Percentiles rank a stretch among this genome's conserved stretches.
phyloP scores from a whole-genome alignment of 164 flowering plant species.

The Tinospora cordifolia region DNA sequence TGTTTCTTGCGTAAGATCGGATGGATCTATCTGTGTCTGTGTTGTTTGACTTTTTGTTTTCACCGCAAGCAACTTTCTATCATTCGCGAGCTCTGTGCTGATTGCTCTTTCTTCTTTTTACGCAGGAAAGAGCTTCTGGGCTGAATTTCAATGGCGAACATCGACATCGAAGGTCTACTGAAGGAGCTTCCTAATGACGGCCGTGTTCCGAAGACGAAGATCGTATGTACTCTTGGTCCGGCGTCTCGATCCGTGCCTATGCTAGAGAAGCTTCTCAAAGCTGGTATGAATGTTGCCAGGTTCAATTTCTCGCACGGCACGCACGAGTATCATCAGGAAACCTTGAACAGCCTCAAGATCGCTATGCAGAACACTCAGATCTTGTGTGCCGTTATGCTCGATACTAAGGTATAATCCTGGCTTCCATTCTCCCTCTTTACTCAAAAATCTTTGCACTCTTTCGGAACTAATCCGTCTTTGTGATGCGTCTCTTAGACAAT shows the following conservation, averaged over 20 bases:
- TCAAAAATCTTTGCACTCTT: neutral
- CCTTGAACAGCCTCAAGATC: slow-evolving; percentile 50
- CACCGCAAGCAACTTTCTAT: neutral
- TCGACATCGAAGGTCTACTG: slow-evolving; percentile 59
- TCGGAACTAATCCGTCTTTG: neutral
- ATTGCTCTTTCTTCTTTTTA: neutral
- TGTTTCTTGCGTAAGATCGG: neutral
- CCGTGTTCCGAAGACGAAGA: slow-evolving; percentile 63
- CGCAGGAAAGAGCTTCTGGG: neutral
- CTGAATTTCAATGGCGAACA: slow-evolving; percentile 13
- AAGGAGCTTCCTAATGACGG: slow-evolving; percentile 59
- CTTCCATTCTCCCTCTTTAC: neutral
- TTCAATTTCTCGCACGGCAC: slow-evolving; percentile 81
- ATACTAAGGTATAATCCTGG: slow-evolving; percentile 50
- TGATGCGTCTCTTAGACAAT: too few species aligned
- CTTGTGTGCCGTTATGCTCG: slow-evolving; percentile 80
- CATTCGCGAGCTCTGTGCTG: neutral
- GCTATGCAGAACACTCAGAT: slow-evolving; percentile 72
- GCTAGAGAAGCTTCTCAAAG: slow-evolving; percentile 66
- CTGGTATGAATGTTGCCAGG: slow-evolving; percentile 81
- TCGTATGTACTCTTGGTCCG: slow-evolving; percentile 76
- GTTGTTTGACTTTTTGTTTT: neutral
- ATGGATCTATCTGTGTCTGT: neutral
- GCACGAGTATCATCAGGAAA: slow-evolving; percentile 78
- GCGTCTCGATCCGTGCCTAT: slow-evolving; percentile 63